Base-by-base conservation (phyloP, 2,329 filamentous ascomycete genomes). In the Exutisphaerella laricina region DNA sequence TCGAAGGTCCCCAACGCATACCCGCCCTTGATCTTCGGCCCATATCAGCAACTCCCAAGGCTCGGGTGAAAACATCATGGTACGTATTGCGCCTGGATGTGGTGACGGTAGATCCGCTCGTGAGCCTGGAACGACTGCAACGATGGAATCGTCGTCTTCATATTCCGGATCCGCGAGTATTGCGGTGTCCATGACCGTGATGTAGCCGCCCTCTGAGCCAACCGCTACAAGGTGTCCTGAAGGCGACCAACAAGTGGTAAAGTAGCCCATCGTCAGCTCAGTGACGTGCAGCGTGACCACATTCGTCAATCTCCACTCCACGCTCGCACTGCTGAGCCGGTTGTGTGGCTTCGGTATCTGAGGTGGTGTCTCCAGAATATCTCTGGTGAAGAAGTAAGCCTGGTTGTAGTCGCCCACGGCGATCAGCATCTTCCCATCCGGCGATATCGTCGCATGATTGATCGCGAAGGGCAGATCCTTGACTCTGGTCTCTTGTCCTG, bases 391-490 rank as follows among this genome's bases (percentile, higher is more conserved):
- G 51, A 97, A 81, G 64, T 92, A 96, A 14, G 90, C 79, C 51
- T 80, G 85, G 1, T 88, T 84, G 56, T 89, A 84, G 60, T 98
- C 92, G 29, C 90, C 85, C 31, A 97, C 85, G 2, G 88, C 86
- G 4, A 89, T 76, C 14, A 97, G 72, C 8, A 90, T 68, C 14
- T 75, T 77, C 1, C 89, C 90, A 61, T 96, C 85, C 0, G 90
- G 92, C 5, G 90, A 96, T 39, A 98, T 82, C n/a, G 89, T 79
- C 23, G 89, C 87, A 59, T 94, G 88, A 58, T 98, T 98, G 70
- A 97, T 90, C 51, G 82, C 85, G 60, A 90, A 85, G 4, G 85
- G 83, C 51, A 94, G 83, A 3, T 78, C 74, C 40, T 96, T 70
- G 31, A 81, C 75, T 41, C 85, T 80, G 16, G 94, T 67, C 25